Percentiles rank a stretch among this genome's conserved stretches.
These are phyloP conservation scores for Umbelopsis sp. DNA, from an alignment of 192 early-diverging fungal genomes.

Conservation along the genomic window DNA sequence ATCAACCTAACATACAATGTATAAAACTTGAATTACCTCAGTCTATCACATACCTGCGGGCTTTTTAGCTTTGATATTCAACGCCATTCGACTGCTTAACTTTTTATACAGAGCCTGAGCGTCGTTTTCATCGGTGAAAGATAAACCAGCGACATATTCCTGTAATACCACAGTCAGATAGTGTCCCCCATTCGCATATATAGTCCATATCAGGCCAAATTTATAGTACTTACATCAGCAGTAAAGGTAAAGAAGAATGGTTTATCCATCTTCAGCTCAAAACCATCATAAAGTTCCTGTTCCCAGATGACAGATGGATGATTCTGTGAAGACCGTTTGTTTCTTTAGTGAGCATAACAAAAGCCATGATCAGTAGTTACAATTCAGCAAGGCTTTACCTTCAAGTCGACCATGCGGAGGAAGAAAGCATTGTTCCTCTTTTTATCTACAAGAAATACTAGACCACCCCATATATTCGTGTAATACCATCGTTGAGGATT, in stretches of 20 bases:
- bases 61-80: conserved; percentile 14
- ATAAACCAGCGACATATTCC: conserved; percentile 68
- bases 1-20: not conserved
- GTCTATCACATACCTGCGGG: conserved; percentile 4
- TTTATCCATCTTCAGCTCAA: conserved; percentile 60
- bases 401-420: conserved; percentile 67
- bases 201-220: not conserved
- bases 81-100: conserved; percentile 52
- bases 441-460: conserved; percentile 67
- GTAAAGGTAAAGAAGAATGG: conserved; percentile 75
- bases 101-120: conserved; percentile 67
- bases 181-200: not conserved
- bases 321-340: conserved; percentile 27
- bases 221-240: conserved; percentile 50
- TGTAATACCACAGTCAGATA: conserved; percentile 3
- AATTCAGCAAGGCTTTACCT: conserved; percentile 28
- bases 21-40: not conserved
- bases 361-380: too few species aligned
- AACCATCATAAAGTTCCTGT: conserved; percentile 77
- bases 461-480: conserved; percentile 70
- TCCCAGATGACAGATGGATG: conserved; percentile 73
- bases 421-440: conserved; percentile 67
- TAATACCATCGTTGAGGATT: conserved; percentile 69
- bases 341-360: not conserved
- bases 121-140: conserved; percentile 70